Evolutionary conservation across 768 basidiomycete species (phyloP).

Genomic region (Auricularia sp.): DNA sequence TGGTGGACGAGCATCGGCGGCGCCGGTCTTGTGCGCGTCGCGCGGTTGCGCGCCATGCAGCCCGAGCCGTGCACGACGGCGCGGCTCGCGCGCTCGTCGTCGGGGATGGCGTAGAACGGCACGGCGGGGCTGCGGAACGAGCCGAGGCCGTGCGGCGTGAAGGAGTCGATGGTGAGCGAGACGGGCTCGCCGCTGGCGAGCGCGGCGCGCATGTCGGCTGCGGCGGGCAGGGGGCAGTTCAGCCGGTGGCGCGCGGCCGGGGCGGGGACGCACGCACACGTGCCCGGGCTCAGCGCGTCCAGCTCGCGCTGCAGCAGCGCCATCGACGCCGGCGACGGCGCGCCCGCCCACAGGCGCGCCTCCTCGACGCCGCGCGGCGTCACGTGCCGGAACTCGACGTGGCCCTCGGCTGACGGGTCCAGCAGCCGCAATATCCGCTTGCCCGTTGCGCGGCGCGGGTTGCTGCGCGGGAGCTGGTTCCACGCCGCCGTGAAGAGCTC

Average conservation of each 20-base stretch:
- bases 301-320: slow-evolving; percentile 1
- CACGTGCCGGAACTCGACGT: not conserved
- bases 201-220: slow-evolving; percentile 2
- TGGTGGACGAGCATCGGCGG: slow-evolving; percentile 2
- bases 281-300: not conserved
- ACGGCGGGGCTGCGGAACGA: not conserved
- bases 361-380: not conserved
- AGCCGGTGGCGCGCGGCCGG: not conserved
- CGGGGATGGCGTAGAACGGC: not conserved
- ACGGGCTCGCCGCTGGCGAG: slow-evolving; percentile 1
- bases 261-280: not conserved
- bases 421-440: not conserved
- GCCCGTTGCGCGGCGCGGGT: not conserved
- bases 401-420: not conserved
- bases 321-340: not conserved
- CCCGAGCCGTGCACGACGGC: not conserved
- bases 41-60: not conserved
- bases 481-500: not conserved
- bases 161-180: not conserved
- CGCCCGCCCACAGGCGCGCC: not conserved
- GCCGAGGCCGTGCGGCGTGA: not conserved
- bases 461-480: not conserved
- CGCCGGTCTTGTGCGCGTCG: not conserved
- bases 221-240: not conserved
- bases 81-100: not conserved